These are phyloP conservation scores for Solanum gracilifrons DNA, from an alignment of 257 asterid species.

Conservation along the genomic window DNA sequence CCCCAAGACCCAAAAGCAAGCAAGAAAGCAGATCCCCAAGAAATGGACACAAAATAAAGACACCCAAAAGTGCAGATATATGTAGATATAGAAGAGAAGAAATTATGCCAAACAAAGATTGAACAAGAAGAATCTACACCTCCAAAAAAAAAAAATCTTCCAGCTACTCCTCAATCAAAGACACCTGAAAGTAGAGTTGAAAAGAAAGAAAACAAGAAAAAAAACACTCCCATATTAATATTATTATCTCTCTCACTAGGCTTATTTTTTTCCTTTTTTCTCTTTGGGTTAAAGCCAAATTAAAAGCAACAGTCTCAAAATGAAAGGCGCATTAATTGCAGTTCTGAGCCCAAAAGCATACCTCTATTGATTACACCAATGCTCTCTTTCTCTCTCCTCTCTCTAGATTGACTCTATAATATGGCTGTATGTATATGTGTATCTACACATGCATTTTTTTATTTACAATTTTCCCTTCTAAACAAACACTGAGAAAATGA, in stretches of 20 bases:
- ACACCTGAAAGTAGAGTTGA: constrained; percentile 19
- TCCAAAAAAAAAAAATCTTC: not conserved
- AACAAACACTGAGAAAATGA: constrained; percentile 14
- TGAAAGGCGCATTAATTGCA: constrained; percentile 66
- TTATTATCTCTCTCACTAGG: not conserved
- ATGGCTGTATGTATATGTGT: not conserved
- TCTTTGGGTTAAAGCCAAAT: constrained; percentile 21
- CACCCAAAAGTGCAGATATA: constrained; percentile 5
- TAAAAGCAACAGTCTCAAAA: constrained; percentile 41
- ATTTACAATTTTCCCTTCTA: not conserved
- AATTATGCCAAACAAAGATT: not conserved
- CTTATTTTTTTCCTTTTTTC: constrained; percentile 4
- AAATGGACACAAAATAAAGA: constrained; percentile 10
- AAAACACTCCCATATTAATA: not conserved
- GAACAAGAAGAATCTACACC: constrained; percentile 3
- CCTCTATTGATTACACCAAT: constrained; percentile 31
- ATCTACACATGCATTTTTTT: constrained; percentile 10
- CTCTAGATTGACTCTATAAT: constrained; percentile 27
- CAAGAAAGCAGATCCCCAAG: constrained; percentile 40
- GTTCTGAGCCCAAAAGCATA: constrained; percentile 38
- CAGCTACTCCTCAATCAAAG: constrained; percentile 12
- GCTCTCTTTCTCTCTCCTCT: constrained; percentile 8
- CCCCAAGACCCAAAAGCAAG: not conserved
- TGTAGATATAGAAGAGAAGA: not conserved
- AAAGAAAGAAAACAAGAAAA: not conserved